These are phyloP conservation scores for Nicotiana paniculata DNA, from an alignment of 257 asterid genomes.

Conservation along the genomic window DNA sequence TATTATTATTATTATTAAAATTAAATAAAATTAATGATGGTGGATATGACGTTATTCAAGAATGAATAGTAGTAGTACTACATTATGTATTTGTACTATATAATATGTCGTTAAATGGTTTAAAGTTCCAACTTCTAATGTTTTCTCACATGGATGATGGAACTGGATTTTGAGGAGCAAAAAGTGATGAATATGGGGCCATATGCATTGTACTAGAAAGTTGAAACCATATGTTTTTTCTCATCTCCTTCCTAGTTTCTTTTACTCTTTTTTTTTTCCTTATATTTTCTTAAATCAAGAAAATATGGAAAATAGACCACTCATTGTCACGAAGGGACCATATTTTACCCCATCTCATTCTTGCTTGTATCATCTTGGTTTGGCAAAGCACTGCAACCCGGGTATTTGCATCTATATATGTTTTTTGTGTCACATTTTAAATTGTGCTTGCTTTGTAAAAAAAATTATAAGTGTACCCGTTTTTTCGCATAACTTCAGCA, in stretches of 20 bases:
- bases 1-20: not conserved
- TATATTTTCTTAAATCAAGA: not conserved
- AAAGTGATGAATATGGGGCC: constrained; percentile 15
- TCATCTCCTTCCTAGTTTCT: not conserved
- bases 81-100: not conserved
- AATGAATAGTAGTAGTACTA: not conserved
- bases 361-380: not conserved
- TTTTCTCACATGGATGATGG: constrained; percentile 19
- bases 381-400: not conserved
- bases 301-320: not conserved
- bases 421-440: no score
- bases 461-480: no score
- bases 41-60: not conserved
- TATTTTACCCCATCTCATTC: not conserved
- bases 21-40: not conserved
- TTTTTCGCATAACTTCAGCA: no score
- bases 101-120: not conserved
- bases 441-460: no score
- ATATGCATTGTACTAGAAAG: constrained; percentile 29
- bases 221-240: constrained; percentile 16
- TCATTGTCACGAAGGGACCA: not conserved
- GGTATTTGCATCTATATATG: no score
- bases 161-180: not conserved
- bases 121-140: not conserved
- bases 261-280: not conserved